A percentile compares a stretch with the other conserved stretches of the same genome.
Evolutionary conservation across 441 rosid genomes (phyloP).

Genomic region (Corymbia citriodora): DNA sequence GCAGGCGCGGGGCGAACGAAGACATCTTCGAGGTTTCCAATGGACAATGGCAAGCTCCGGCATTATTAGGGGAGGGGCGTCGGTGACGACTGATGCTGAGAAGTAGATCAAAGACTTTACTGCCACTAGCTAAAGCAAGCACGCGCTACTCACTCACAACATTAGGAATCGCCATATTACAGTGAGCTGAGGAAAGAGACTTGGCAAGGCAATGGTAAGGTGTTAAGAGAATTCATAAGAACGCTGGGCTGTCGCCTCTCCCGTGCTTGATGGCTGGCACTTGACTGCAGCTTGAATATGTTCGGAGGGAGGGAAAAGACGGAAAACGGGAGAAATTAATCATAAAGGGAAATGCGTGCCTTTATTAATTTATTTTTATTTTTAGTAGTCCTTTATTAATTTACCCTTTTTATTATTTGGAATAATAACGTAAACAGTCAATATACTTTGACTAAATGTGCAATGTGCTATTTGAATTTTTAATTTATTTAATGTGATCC

Average conservation of each 20-base stretch:
- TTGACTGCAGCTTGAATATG: not conserved
- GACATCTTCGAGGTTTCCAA: not conserved
- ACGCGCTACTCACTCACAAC: not conserved
- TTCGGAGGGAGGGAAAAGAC: not conserved
- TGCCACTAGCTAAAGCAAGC: not conserved
- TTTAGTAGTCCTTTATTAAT: too few relatives aligned
- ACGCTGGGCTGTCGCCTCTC: too few relatives aligned
- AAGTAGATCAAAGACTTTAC: not conserved
- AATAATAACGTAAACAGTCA: too few relatives aligned
- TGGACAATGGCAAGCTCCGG: not conserved
- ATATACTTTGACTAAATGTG: too few relatives aligned
- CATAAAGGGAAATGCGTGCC: not conserved
- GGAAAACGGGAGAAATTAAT: not conserved
- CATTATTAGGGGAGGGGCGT: not conserved
- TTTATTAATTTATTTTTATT: not conserved
- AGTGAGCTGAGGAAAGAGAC: not conserved
- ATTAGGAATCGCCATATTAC: not conserved
- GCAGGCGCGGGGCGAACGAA: accelerated
- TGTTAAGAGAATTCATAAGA: not conserved
- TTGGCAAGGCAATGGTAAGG: not conserved
- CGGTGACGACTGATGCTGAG: not conserved
- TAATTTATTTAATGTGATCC: too few relatives aligned
- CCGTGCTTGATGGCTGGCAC: not conserved
- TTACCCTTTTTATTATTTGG: not conserved
- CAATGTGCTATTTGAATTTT: too few relatives aligned